Conservation (phyloP, 345 rosid species). For the Gossypium mustelinum region DNA sequence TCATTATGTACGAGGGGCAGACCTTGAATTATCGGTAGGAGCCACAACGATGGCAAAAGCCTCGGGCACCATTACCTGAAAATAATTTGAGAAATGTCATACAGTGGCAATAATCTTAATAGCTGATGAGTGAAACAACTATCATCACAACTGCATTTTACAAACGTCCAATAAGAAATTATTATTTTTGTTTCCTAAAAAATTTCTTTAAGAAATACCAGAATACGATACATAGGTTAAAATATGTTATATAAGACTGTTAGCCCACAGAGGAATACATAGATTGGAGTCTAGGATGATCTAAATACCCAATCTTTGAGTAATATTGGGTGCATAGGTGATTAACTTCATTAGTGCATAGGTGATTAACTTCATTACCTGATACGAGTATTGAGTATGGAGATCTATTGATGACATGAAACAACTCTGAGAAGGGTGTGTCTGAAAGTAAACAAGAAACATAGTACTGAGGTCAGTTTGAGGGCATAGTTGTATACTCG, state of each 20-base stretch:
- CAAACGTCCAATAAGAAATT: background rate
- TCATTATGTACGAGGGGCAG: constrained; percentile 7
- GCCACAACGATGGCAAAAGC: constrained; percentile 91
- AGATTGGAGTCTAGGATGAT: constrained; percentile 1
- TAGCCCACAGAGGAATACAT: background rate
- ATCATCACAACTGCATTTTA: background rate
- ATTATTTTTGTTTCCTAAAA: constrained; percentile 3
- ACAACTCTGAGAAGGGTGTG: constrained; percentile 93
- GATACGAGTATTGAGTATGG: constrained; percentile 87
- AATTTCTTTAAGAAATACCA: background rate
- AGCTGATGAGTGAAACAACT: background rate
- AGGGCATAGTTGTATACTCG: background rate
- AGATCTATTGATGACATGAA: constrained; percentile 91
- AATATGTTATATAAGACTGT: background rate
- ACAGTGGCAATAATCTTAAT: background rate
- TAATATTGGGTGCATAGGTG: background rate
- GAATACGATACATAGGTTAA: background rate
- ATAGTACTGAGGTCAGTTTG: background rate
- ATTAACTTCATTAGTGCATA: constrained; percentile 12
- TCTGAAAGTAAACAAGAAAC: constrained; percentile 42
- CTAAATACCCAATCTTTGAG: background rate
- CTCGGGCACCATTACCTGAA: constrained; percentile 83
- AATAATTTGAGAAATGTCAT: constrained; percentile 1
- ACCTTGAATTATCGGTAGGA: constrained; percentile 83
- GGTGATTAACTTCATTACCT: constrained; percentile 33